Conservation (phyloP, 1,139 yeast genomes). For the Hyphopichia fennica region DNA sequence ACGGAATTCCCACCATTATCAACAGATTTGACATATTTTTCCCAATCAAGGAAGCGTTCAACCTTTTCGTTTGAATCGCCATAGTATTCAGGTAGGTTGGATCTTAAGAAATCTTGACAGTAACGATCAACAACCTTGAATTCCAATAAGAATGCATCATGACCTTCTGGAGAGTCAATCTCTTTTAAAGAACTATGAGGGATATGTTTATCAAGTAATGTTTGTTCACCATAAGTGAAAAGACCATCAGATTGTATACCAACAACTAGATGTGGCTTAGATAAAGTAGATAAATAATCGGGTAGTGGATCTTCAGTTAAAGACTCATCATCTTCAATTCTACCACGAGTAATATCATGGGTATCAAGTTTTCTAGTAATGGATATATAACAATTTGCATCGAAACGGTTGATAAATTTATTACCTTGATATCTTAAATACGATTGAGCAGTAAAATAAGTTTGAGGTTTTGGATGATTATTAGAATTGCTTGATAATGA, state of each 20-base stretch:
- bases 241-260: slow-evolving; percentile 93
- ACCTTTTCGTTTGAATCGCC: slow-evolving; percentile 43
- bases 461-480: slow-evolving; percentile 59
- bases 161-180: slow-evolving; percentile 94
- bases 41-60: slow-evolving; percentile 55
- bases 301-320: slow-evolving; percentile 42
- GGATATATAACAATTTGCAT: slow-evolving; percentile 94
- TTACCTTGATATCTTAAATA: slow-evolving; percentile 91
- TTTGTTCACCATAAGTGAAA: slow-evolving; percentile 90
- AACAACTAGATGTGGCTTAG: slow-evolving; percentile 76
- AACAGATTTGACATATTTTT: slow-evolving; percentile 33
- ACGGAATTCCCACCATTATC: slow-evolving; percentile 65
- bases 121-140: slow-evolving; percentile 77
- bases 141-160: slow-evolving; percentile 92
- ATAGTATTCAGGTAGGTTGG: slow-evolving; percentile 58
- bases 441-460: slow-evolving; percentile 92
- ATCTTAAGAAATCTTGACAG: slow-evolving; percentile 63
- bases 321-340: slow-evolving; percentile 42
- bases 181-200: slow-evolving; percentile 68
- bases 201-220: slow-evolving; percentile 70
- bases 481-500: slow-evolving; percentile 6
- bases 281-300: slow-evolving; percentile 47
- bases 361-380: slow-evolving; percentile 92
- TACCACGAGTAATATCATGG: slow-evolving; percentile 86
- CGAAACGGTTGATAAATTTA: slow-evolving; percentile 85